phyloP scores from a whole-genome alignment of 495 filamentous ascomycete species.

The Tetracladium setigerum region DNA sequence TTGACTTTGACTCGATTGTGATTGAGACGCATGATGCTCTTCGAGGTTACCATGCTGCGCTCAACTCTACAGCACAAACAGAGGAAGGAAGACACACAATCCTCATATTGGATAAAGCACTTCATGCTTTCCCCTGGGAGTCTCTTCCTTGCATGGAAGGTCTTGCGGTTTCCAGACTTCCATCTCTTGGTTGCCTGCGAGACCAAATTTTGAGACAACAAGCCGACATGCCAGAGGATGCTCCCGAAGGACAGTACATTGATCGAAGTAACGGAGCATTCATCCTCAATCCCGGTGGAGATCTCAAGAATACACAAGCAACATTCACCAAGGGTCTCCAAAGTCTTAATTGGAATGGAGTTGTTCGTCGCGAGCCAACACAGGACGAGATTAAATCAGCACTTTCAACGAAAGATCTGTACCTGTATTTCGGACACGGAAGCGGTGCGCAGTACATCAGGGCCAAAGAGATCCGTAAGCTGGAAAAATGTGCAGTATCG shows the following conservation, averaged over 20 bases:
- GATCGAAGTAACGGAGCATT: conserved; percentile 60
- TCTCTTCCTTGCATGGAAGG: conserved; percentile 78
- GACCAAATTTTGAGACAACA: conserved; percentile 51
- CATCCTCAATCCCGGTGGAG: conserved; percentile 80
- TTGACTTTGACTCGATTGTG: conserved; percentile 88
- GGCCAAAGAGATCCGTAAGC: conserved; percentile 63
- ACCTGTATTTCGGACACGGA: conserved; percentile 94
- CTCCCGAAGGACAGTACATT: conserved; percentile 43
- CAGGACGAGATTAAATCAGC: conserved; percentile 66
- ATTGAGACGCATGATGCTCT: conserved; percentile 78
- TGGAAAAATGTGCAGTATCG: conserved; percentile 70
- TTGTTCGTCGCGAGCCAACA: conserved; percentile 58
- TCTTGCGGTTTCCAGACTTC: conserved; percentile 75
- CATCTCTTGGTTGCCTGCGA: conserved; percentile 73
- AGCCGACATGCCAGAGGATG: conserved; percentile 21
- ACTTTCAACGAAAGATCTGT: conserved; percentile 53
- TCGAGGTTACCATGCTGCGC: conserved; percentile 62
- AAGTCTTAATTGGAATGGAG: conserved; percentile 53
- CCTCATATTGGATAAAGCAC: conserved; percentile 82
- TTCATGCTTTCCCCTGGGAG: conserved; percentile 94
- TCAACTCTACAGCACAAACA: conserved; percentile 17
- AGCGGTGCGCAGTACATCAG: conserved; percentile 92
- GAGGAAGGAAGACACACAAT: conserved; percentile 63
- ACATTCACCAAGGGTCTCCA: conserved; percentile 58
- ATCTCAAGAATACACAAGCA: conserved; percentile 70